Percentiles rank a stretch among this genome's conserved stretches.
These are phyloP conservation scores for Chlamydomonas schloesseri DNA, from an alignment of 139 green algal genomes.

Conservation along the genomic window DNA sequence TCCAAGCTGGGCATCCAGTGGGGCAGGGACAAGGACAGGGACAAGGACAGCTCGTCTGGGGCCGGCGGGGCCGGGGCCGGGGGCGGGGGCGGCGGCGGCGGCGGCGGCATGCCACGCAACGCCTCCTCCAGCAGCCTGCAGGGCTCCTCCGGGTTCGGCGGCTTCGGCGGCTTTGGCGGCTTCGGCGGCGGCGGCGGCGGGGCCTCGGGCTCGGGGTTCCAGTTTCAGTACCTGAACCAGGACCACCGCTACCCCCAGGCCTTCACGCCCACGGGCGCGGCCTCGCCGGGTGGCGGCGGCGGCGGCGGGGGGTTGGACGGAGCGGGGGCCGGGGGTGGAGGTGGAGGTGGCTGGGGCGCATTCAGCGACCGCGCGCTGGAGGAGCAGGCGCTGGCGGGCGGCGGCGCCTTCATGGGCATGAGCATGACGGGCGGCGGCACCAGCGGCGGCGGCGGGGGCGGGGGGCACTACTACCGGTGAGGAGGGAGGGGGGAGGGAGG, in stretches of 20 bases:
- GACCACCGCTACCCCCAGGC: not conserved
- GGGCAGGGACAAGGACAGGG: not conserved
- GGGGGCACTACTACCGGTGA: slow-evolving; percentile 51
- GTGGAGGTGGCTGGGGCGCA: not conserved
- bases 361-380: slow-evolving; percentile 42
- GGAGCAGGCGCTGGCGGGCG: slow-evolving; percentile 22
- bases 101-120: slow-evolving; percentile 1
- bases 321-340: too few species aligned
- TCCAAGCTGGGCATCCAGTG: slow-evolving; percentile 29
- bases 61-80: too few species aligned
- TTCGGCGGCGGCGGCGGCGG: too few species aligned
- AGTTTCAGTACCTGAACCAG: not conserved
- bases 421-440: not conserved
- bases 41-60: slow-evolving; percentile 7
- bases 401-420: not conserved
- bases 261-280: too few species aligned
- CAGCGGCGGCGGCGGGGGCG: not conserved
- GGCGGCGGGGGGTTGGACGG: too few species aligned
- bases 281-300: too few species aligned
- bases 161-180: too few species aligned
- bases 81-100: too few species aligned
- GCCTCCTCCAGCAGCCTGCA: not conserved
- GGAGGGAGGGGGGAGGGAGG: not conserved
- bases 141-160: too few species aligned
- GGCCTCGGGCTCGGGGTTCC: too few species aligned